Conservation (phyloP, 208 protist genomes). For the Crithidia brevicula region DNA sequence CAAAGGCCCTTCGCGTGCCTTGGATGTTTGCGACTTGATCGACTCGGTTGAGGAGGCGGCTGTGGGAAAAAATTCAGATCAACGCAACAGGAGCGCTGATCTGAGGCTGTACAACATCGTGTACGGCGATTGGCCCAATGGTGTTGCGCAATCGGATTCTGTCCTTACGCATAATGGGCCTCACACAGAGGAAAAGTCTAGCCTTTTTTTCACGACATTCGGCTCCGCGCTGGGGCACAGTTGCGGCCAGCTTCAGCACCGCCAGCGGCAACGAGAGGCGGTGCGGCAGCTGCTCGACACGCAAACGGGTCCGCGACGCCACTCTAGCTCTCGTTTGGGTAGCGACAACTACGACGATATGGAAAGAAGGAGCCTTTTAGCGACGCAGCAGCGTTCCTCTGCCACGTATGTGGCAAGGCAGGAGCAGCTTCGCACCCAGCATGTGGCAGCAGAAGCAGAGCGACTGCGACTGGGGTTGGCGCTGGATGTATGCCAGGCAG, state of each 20-base stretch:
- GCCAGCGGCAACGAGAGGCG: conserved; percentile 10
- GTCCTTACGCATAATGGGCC: no score
- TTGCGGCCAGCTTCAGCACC: conserved; percentile 7
- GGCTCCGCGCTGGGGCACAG: neutral
- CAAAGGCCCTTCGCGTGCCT: neutral
- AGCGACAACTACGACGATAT: neutral
- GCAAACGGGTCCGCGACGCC: conserved; percentile 8
- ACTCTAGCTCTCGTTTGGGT: neutral
- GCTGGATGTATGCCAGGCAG: conserved; percentile 49
- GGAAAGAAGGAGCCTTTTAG: neutral
- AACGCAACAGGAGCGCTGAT: neutral
- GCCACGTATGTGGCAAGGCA: conserved; percentile 13
- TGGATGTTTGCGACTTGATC: conserved; percentile 1
- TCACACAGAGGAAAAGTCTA: neutral
- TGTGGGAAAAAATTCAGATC: neutral
- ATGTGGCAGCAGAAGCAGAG: conserved; percentile 28
- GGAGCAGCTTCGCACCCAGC: conserved; percentile 19
- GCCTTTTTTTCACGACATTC: neutral
- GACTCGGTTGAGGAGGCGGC: conserved; percentile 14
- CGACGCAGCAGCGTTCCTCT: neutral
- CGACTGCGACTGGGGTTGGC: conserved; percentile 30
- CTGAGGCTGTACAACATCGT: neutral
- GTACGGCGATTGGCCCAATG: no score
- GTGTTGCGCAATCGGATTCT: neutral
- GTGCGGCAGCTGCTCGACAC: conserved; percentile 21